These are phyloP conservation scores for Gautieria morchelliformis DNA, from an alignment of 768 basidiomycete species.

Conservation along the genomic window DNA sequence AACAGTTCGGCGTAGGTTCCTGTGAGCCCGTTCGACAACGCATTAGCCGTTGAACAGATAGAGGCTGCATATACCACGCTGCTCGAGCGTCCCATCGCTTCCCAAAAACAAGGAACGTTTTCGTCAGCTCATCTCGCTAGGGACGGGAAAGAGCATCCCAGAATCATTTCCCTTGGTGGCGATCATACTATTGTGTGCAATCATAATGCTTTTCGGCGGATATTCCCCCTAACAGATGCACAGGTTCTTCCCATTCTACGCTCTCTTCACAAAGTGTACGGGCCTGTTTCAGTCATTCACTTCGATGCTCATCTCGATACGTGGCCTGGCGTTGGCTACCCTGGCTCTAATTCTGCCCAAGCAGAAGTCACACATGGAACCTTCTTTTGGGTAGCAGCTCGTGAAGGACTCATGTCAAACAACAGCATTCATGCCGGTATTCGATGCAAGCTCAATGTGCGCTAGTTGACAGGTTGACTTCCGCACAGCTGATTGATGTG, in stretches of 20 bases:
- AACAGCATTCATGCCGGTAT: conserved; percentile 80
- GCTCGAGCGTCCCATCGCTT: conserved; percentile 43
- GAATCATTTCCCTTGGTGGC: conserved; percentile 71
- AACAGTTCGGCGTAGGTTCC: conserved; percentile 43
- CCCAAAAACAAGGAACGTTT: conserved; percentile 17
- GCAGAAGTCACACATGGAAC: conserved; percentile 75
- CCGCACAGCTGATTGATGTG: background rate
- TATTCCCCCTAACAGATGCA: background rate
- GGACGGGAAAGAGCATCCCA: conserved; percentile 60
- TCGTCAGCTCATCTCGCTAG: conserved; percentile 31
- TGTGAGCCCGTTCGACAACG: conserved; percentile 71
- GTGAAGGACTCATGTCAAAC: conserved; percentile 69
- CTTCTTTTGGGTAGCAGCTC: conserved; percentile 72
- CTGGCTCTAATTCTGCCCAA: conserved; percentile 39
- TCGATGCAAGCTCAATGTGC: conserved; percentile 58
- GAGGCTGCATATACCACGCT: conserved; percentile 77
- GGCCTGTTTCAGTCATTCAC: conserved; percentile 66
- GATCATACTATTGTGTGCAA: conserved; percentile 71
- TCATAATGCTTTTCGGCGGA: background rate
- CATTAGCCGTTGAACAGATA: conserved; percentile 77
- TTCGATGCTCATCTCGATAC: conserved; percentile 30
- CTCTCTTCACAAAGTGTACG: conserved; percentile 68
- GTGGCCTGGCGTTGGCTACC: conserved; percentile 16
- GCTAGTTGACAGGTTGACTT: conserved; percentile 12
- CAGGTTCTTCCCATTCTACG: conserved; percentile 76